Percentiles rank a stretch among this genome's conserved stretches.
These are phyloP conservation scores for Zanthoxylum bungeanum DNA, from an alignment of 345 rosid species.

Conservation along the genomic window DNA sequence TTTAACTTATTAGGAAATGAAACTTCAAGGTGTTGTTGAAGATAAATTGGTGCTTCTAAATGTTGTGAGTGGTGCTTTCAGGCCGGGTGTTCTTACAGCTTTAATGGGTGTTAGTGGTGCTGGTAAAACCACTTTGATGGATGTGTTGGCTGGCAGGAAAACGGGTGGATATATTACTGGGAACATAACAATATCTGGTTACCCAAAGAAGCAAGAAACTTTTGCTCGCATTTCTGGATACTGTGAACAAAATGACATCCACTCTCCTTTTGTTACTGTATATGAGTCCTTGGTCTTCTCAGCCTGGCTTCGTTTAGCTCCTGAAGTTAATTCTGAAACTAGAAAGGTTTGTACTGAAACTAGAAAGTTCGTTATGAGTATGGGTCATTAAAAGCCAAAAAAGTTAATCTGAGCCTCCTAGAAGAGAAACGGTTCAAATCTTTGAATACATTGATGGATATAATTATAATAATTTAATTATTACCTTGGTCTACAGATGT, in stretches of 20 bases:
- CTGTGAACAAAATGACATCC: conserved; percentile 54
- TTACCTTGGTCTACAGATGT: not conserved
- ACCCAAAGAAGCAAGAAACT: conserved; percentile 47
- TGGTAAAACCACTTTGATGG: conserved; percentile 54
- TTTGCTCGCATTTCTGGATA: conserved; percentile 52
- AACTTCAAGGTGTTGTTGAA: conserved; percentile 30
- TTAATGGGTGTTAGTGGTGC: conserved; percentile 57
- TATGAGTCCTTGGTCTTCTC: conserved; percentile 42
- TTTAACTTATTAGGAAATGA: conserved; percentile 36
- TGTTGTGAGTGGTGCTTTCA: conserved; percentile 43
- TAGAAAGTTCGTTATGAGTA: not conserved
- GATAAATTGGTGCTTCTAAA: conserved; percentile 39
- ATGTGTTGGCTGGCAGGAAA: conserved; percentile 54
- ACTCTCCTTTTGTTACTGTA: conserved; percentile 47
- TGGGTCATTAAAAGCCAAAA: not conserved
- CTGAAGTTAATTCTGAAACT: conserved; percentile 31
- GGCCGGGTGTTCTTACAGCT: conserved; percentile 53
- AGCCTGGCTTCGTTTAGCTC: conserved; percentile 45
- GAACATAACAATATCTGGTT: conserved; percentile 37
- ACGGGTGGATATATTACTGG: conserved; percentile 47
- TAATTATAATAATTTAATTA: no score
- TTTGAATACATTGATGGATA: not conserved
- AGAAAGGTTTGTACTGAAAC: conserved; percentile 27
- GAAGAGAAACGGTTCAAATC: not conserved
- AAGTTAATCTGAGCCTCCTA: not conserved